Evolutionary conservation across 1,284 basidiomycete genomes (phyloP), one percentile per base, ranked within the genome.

Genomic region (Pseudozyma hubeiensis): DNA sequence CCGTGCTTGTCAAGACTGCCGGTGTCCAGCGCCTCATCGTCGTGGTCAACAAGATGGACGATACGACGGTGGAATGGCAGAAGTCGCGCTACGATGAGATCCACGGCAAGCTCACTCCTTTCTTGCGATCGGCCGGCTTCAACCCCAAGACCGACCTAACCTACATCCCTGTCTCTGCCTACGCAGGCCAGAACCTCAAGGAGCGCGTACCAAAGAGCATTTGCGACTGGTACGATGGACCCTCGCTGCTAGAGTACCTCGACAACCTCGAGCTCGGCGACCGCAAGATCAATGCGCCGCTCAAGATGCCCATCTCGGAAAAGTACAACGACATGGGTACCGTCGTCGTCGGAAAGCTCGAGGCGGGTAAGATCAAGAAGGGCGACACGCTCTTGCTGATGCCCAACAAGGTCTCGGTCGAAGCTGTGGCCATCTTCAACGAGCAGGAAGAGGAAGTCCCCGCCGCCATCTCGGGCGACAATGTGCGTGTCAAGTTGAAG

Each of bases 271-370:
- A 51, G 52, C 68, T 82, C 13, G 77, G 77, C 55, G 81, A 83
- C 60, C 80, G 82, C 57, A 83, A 82, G 66, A 79, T 83, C 67
- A 52, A 39, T 33, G 78, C 73, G 19, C 81, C 82, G 43, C 77
- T 84, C 59, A 82, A 82, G 74, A 80, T 84, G 79, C 82, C 82
- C 50, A 78, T 84, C 53, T 77, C 71, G 43, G 82, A 84, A 59
- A 83, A 83, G 79, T 84, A 84, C 75, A 79, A 75, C 56, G 82
- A 83, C 60, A 84, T 84, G 81, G 82, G 82, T 40, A 84, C 82
- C 6, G 76, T 83, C 46, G 75, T 83, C 5, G 82, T 84, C 14
- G 82, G 82, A 47, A 83, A 83, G 75, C 71, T 84, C 33, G 82
- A 84, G 72, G 74, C 78, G 10, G 82, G 82, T 31, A 79, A 75